Conservation (phyloP, 2,329 filamentous ascomycete species). For the Fusarium dlaminii region DNA sequence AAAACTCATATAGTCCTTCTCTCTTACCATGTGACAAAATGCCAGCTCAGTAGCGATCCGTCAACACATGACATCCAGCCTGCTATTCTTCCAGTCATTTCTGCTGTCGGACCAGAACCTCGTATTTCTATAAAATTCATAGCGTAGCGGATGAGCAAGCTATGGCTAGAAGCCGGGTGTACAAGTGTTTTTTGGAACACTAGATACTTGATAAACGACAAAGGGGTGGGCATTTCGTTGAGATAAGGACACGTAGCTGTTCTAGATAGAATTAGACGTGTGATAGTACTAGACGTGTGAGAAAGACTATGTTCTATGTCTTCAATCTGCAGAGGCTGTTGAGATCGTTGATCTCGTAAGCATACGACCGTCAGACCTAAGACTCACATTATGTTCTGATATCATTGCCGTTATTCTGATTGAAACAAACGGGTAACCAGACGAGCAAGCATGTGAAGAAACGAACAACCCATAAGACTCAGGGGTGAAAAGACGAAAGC, state of each 20-base stretch:
- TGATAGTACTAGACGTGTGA: not conserved
- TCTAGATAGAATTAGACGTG: not conserved
- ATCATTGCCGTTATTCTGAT: too few relatives aligned
- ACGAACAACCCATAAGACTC: not conserved
- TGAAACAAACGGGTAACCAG: too few relatives aligned
- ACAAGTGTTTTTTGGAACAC: not conserved
- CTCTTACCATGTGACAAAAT: not conserved
- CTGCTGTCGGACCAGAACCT: not conserved
- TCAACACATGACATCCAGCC: not conserved
- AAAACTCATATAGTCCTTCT: not conserved
- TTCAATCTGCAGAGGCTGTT: not conserved
- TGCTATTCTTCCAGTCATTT: not conserved
- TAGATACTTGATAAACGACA: not conserved
- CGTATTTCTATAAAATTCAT: not conserved
- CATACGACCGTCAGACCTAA: not conserved
- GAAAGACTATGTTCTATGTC: not conserved
- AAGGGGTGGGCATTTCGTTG: not conserved
- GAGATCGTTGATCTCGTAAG: not conserved
- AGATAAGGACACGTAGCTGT: rapidly evolving
- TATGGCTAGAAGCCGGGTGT: not conserved
- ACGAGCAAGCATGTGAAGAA: too few relatives aligned
- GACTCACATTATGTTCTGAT: too few relatives aligned
- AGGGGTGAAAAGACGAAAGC: not conserved
- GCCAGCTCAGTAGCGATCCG: not conserved
- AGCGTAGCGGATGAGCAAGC: not conserved